Evolutionary conservation across 2,329 filamentous ascomycete species (phyloP).

Genomic region (Penicillium sp.): DNA sequence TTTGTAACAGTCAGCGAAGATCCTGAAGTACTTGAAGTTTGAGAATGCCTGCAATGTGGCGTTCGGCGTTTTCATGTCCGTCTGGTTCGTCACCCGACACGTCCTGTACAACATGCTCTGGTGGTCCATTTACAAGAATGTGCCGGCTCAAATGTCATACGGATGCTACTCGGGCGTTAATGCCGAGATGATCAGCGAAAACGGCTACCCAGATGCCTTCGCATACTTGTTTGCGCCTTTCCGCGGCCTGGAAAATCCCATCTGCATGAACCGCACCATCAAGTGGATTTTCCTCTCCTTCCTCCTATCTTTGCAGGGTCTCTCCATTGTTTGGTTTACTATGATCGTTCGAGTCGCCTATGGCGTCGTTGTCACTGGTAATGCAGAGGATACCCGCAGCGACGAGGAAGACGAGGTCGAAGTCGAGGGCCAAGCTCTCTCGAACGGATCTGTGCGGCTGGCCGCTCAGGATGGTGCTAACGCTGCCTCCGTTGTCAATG

Average conservation of each 20-base stretch:
- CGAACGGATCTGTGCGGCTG: slow-evolving; percentile 29
- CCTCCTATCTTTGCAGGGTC: slow-evolving; percentile 73
- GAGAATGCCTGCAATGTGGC: slow-evolving; percentile 74
- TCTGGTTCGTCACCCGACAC: slow-evolving; percentile 83
- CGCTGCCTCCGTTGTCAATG: slow-evolving; percentile 22
- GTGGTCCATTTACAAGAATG: slow-evolving; percentile 75
- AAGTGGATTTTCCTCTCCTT: slow-evolving; percentile 75
- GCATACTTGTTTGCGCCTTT: slow-evolving; percentile 74
- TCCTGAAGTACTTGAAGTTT: slow-evolving; percentile 84
- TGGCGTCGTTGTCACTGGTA: slow-evolving; percentile 70
- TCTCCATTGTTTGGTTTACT: slow-evolving; percentile 84
- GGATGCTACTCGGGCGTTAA: slow-evolving; percentile 68
- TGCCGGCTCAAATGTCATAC: slow-evolving; percentile 60
- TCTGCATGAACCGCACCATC: slow-evolving; percentile 78
- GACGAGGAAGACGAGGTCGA: slow-evolving; percentile 69
- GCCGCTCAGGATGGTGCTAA: slow-evolving; percentile 25
- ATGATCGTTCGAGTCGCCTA: slow-evolving; percentile 84
- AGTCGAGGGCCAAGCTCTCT: slow-evolving; percentile 16
- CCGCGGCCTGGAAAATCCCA: slow-evolving; percentile 65
- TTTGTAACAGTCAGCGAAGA: slow-evolving; percentile 71
- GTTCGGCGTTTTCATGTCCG: slow-evolving; percentile 82
- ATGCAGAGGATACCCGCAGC: slow-evolving; percentile 82
- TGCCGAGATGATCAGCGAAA: slow-evolving; percentile 33
- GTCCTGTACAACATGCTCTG: slow-evolving; percentile 75
- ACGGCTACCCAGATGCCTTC: slow-evolving; percentile 46